phyloP scores from a whole-genome alignment of 169 alveolate genomes.

The Cytauxzoon felis region DNA sequence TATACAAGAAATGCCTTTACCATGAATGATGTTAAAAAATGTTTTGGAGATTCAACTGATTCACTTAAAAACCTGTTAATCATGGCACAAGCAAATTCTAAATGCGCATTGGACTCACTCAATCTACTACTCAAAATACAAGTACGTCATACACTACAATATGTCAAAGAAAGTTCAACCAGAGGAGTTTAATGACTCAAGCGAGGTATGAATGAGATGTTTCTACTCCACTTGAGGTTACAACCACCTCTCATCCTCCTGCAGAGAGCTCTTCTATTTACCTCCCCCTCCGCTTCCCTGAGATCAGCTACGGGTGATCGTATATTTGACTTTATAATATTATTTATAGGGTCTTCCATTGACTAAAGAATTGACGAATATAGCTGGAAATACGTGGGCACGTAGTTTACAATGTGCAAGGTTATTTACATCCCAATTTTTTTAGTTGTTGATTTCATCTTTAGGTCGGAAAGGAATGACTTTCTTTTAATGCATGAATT shows the following conservation, averaged over 20 bases:
- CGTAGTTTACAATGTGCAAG: conserved; percentile 72
- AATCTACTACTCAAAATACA: conserved; percentile 52
- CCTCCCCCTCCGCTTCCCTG: too few relatives aligned
- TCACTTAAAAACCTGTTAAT: conserved; percentile 47
- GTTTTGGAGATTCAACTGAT: conserved; percentile 17
- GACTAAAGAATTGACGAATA: conserved; percentile 91
- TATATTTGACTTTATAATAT: neutral
- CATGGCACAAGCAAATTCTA: conserved; percentile 38
- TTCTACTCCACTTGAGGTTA: too few relatives aligned
- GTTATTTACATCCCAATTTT: neutral
- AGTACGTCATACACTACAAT: neutral
- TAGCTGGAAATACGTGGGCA: conserved; percentile 96
- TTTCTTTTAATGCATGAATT: conserved; percentile 93
- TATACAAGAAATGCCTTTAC: conserved; percentile 38
- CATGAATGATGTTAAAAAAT: conserved; percentile 14
- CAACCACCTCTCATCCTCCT: too few relatives aligned
- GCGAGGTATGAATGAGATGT: neutral
- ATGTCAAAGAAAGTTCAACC: neutral
- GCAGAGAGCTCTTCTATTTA: too few relatives aligned
- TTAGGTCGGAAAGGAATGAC: conserved; percentile 95
- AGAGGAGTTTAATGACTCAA: neutral
- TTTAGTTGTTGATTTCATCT: conserved; percentile 41
- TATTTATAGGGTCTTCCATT: conserved; percentile 84
- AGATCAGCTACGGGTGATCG: too few relatives aligned
- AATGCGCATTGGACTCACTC: conserved; percentile 33